These are phyloP conservation scores for Mortierella sp. DNA, from an alignment of 371 early-diverging fungal genomes.

Conservation along the genomic window DNA sequence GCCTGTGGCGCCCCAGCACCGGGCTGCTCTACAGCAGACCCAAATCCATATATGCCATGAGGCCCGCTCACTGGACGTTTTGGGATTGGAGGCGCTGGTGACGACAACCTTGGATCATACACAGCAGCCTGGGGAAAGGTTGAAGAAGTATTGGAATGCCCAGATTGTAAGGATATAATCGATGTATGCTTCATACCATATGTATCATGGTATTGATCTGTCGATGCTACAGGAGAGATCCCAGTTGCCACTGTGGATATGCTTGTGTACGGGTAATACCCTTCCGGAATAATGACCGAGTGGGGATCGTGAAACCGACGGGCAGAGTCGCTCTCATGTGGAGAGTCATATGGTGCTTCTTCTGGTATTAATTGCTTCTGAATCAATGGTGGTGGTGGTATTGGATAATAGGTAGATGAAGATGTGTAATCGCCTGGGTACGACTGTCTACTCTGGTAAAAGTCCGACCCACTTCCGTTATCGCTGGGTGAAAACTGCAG, in stretches of 20 bases:
- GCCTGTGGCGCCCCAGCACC: conserved; percentile 36
- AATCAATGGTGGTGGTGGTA: conserved; percentile 22
- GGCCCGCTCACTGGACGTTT: conserved; percentile 29
- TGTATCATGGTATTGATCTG: conserved; percentile 28
- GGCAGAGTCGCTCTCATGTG: background rate
- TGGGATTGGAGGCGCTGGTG: conserved; percentile 18
- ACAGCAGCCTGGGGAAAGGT: conserved; percentile 1
- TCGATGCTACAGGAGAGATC: background rate
- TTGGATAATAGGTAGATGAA: conserved; percentile 25
- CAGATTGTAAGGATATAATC: conserved; percentile 11
- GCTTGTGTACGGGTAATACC: conserved; percentile 11
- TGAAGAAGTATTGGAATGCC: conserved; percentile 13
- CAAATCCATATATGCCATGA: conserved; percentile 1
- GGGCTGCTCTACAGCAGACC: conserved; percentile 5
- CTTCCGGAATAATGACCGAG: background rate
- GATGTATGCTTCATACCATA: conserved; percentile 12
- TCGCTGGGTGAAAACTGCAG: conserved; percentile 23
- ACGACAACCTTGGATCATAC: background rate
- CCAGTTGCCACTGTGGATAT: background rate
- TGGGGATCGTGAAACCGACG: conserved; percentile 26
- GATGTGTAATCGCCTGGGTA: conserved; percentile 14
- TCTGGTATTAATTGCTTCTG: conserved; percentile 7
- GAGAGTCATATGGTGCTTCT: background rate
- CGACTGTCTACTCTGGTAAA: conserved; percentile 13
- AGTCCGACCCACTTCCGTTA: background rate